Conservation (phyloP, 75 land plant species). For the Picea sitchensis region DNA sequence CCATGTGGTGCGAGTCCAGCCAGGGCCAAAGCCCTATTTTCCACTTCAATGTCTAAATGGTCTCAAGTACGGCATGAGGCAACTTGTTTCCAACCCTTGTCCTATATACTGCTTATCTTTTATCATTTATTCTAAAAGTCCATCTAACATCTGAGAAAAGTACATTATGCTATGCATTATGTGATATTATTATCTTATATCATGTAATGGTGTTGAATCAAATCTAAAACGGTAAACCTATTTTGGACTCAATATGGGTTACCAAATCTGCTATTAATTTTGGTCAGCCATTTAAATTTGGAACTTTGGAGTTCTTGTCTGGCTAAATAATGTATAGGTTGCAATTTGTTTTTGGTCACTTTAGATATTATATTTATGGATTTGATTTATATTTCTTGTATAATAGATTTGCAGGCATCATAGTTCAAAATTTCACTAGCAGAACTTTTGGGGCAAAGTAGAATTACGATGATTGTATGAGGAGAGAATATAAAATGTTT, state of each 20-base stretch:
- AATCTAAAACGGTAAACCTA: too few species aligned
- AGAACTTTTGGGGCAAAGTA: not conserved
- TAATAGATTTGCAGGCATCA: not conserved
- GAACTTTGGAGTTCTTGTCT: not conserved
- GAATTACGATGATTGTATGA: not conserved
- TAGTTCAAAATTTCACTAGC: not conserved
- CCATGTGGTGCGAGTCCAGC: conserved; percentile 17
- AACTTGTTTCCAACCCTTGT: not conserved
- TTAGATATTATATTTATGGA: not conserved
- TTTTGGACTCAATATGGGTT: too few species aligned
- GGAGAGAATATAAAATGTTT: not conserved
- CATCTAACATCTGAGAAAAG: too few species aligned
- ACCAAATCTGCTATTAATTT: too few species aligned
- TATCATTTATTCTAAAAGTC: not conserved
- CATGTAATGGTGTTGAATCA: too few species aligned
- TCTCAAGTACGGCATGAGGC: conserved; percentile 12
- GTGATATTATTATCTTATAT: too few species aligned
- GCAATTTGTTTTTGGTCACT: not conserved
- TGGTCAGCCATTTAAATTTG: not conserved
- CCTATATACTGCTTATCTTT: not conserved
- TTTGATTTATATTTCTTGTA: not conserved
- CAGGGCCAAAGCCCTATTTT: conserved; percentile 23
- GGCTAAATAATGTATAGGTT: not conserved
- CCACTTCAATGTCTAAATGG: conserved; percentile 25
- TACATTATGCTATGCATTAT: too few species aligned